A percentile compares a stretch with the other conserved stretches of the same genome.
These are phyloP conservation scores for Irpex lacteus DNA, from an alignment of 1,284 basidiomycete species.

Conservation along the genomic window DNA sequence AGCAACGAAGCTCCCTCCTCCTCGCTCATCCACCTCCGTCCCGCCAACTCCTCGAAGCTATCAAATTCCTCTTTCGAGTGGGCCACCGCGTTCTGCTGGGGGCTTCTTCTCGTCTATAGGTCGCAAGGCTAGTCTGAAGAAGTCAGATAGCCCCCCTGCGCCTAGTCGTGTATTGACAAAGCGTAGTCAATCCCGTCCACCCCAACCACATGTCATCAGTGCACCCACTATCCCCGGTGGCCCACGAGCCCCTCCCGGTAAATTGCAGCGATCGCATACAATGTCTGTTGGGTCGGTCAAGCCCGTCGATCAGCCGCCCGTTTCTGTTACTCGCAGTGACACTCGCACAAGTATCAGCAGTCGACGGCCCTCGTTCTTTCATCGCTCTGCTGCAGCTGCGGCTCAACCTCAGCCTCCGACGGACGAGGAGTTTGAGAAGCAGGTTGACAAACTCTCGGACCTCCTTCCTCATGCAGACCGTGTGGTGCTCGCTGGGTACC, in stretches of 20 bases:
- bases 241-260: conserved; percentile 67
- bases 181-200: conserved; percentile 34
- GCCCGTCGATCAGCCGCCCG: conserved; percentile 10
- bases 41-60: conserved; percentile 33
- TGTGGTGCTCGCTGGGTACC: conserved; percentile 66
- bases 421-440: conserved; percentile 54
- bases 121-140: conserved; percentile 60
- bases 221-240: conserved; percentile 67
- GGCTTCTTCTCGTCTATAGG: conserved; percentile 76
- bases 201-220: conserved; percentile 34
- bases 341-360: conserved; percentile 38
- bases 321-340: conserved; percentile 12
- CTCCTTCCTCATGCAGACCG: conserved; percentile 77
- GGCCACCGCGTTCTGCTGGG: conserved; percentile 39
- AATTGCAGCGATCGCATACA: conserved; percentile 65
- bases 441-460: conserved; percentile 72
- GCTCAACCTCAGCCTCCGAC: conserved; percentile 15
- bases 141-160: conserved; percentile 31
- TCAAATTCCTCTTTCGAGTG: conserved; percentile 25
- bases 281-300: conserved; percentile 40
- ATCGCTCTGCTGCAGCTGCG: conserved; percentile 19
- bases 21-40: conserved; percentile 25
- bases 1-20: conserved; percentile 26
- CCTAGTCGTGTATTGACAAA: conserved; percentile 40
- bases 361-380: conserved; percentile 52